phyloP scores from a whole-genome alignment of 371 early-diverging fungal species.

The Gilbertella persicaria region DNA sequence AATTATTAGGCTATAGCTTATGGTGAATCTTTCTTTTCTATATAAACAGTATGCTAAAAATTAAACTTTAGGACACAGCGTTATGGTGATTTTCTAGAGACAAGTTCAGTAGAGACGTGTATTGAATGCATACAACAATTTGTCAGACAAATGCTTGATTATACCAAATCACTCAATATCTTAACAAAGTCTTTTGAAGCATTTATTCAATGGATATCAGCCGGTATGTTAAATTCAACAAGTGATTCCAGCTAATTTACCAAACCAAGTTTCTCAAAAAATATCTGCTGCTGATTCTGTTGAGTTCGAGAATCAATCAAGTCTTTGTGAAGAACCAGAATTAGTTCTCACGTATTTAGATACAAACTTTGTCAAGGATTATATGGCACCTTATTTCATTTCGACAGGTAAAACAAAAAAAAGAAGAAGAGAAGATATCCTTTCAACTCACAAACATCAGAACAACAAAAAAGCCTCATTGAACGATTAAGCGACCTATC shows the following conservation, averaged over 20 bases:
- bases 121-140: conserved; percentile 2
- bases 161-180: neutral
- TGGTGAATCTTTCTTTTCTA: conserved; percentile 13
- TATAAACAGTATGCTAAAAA: neutral
- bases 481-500: neutral
- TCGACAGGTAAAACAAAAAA: neutral
- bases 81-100: conserved; percentile 20
- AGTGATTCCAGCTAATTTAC: neutral
- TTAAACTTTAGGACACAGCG: conserved; percentile 15
- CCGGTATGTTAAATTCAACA: conserved; percentile 3
- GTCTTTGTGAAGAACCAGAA: conserved; percentile 23
- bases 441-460: no score
- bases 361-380: conserved; percentile 18
- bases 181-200: conserved; percentile 16
- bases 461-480: neutral
- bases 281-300: conserved; percentile 7
- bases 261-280: conserved; percentile 11
- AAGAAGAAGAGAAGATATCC: no score
- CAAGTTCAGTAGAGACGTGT: conserved; percentile 8
- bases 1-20: conserved; percentile 19
- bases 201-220: conserved; percentile 21
- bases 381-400: conserved; percentile 13
- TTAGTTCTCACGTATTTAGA: conserved; percentile 20
- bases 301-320: conserved; percentile 8
- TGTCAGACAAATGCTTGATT: conserved; percentile 1